Conservation (phyloP, 2,329 filamentous ascomycete genomes). For the Colletotrichum sp. region DNA sequence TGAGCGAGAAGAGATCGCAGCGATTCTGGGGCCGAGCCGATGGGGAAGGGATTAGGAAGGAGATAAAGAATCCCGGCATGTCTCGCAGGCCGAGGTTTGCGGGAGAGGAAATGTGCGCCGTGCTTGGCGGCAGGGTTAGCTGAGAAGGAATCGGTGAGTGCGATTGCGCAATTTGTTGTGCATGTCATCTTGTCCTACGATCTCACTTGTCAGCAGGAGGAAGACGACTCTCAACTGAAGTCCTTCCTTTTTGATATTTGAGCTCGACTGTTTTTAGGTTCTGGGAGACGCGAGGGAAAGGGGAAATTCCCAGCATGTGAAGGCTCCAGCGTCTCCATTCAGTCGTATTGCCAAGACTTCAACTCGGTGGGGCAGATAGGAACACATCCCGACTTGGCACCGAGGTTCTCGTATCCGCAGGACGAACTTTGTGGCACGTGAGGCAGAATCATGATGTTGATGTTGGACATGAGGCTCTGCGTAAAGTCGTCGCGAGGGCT, state of each 20-base stretch:
- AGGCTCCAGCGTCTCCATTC: not conserved
- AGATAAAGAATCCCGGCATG: not conserved
- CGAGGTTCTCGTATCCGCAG: not conserved
- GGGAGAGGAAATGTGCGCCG: not conserved
- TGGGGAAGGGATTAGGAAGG: not conserved
- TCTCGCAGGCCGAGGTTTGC: not conserved
- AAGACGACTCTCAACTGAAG: fast-evolving
- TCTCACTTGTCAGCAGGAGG: not conserved
- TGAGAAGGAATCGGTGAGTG: not conserved
- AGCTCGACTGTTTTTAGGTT: not conserved
- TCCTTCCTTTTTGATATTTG: not conserved
- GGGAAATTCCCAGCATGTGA: not conserved
- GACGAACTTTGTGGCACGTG: not conserved
- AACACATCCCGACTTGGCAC: not conserved
- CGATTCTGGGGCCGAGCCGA: not conserved
- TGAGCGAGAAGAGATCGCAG: not conserved
- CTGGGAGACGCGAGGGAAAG: not conserved
- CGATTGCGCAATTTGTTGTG: not conserved
- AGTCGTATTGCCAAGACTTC: not conserved
- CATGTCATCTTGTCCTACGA: not conserved
- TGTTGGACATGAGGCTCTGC: not conserved
- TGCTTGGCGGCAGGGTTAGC: not conserved
- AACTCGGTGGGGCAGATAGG: not conserved
- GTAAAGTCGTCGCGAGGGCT: not conserved
- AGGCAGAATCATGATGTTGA: not conserved